A percentile compares a stretch with the other conserved stretches of the same genome.
These are phyloP conservation scores for Penicillium dipodomyicola DNA, from an alignment of 495 filamentous ascomycete genomes.

Conservation along the genomic window DNA sequence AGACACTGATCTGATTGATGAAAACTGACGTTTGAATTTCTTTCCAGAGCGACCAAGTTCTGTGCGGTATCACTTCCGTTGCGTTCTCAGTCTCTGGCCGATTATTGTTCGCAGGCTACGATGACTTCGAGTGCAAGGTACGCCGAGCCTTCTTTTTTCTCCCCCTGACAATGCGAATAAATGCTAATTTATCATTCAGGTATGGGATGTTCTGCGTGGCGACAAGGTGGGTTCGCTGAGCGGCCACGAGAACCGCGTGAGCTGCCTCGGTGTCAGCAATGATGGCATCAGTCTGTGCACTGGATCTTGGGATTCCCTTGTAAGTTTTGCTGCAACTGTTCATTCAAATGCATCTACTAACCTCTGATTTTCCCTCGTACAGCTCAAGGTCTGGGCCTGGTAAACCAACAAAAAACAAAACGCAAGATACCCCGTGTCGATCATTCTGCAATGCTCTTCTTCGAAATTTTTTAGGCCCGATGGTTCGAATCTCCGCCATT, in stretches of 20 bases:
- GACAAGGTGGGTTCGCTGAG: slow-evolving; percentile 95
- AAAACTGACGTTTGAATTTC: slow-evolving; percentile 15
- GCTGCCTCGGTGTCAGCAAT: slow-evolving; percentile 96
- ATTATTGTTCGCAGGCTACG: slow-evolving; percentile 94
- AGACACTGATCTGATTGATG: background rate
- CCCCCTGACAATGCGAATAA: background rate
- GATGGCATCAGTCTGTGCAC: slow-evolving; percentile 99
- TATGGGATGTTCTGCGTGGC: slow-evolving; percentile 95
- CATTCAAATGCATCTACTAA: slow-evolving; percentile 17
- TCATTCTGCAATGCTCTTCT: slow-evolving; percentile 44
- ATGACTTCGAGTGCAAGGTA: slow-evolving; percentile 99
- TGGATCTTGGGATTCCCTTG: slow-evolving; percentile 98
- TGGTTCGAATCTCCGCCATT: slow-evolving; percentile 42
- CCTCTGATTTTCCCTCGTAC: slow-evolving; percentile 11
- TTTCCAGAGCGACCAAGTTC: slow-evolving; percentile 85
- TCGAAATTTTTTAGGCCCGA: slow-evolving; percentile 38
- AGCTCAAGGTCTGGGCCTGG: slow-evolving; percentile 91
- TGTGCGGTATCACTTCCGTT: slow-evolving; percentile 97
- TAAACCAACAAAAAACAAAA: slow-evolving; percentile 39
- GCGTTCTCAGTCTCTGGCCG: slow-evolving; percentile 96
- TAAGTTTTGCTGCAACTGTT: slow-evolving; percentile 49
- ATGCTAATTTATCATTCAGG: slow-evolving; percentile 51
- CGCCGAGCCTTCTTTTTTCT: slow-evolving; percentile 16
- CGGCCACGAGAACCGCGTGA: slow-evolving; percentile 97
- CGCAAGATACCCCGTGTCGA: slow-evolving; percentile 48